phyloP scores from a whole-genome alignment of 192 early-diverging fungal species.

The Linnemannia zychae region DNA sequence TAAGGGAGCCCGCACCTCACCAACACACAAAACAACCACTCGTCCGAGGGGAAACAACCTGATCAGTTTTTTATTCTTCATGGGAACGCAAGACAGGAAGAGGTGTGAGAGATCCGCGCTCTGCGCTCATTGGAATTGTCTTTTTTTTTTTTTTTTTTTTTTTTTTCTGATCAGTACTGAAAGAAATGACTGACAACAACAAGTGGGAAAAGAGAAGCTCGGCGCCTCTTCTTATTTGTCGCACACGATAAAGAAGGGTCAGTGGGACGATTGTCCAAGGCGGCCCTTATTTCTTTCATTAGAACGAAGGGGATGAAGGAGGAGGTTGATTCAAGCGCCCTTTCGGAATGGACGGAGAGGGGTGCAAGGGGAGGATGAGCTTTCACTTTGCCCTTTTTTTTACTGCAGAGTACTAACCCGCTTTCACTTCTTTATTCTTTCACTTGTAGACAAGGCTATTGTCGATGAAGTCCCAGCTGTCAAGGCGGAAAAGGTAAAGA shows the following conservation, averaged over 20 bases:
- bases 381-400: not conserved
- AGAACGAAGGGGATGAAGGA: not conserved
- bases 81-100: not conserved
- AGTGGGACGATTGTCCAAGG: not conserved
- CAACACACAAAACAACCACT: not conserved
- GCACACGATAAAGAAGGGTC: not conserved
- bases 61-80: constrained; percentile 1
- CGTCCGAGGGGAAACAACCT: not conserved
- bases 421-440: not conserved
- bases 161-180: not conserved
- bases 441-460: not conserved
- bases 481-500: constrained; percentile 1
- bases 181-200: not conserved
- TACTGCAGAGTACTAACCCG: not conserved
- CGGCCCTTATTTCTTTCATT: not conserved
- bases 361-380: not conserved
- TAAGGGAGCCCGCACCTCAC: not conserved
- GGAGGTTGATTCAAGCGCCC: not conserved
- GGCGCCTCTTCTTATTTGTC: not conserved
- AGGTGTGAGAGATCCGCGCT: not conserved
- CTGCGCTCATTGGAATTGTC: not conserved
- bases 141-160: not conserved
- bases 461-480: not conserved
- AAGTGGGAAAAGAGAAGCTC: not conserved
- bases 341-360: not conserved